Evolutionary conservation across 352 stramenopile species (phyloP).

Genomic region (Pythium aristosporum): DNA sequence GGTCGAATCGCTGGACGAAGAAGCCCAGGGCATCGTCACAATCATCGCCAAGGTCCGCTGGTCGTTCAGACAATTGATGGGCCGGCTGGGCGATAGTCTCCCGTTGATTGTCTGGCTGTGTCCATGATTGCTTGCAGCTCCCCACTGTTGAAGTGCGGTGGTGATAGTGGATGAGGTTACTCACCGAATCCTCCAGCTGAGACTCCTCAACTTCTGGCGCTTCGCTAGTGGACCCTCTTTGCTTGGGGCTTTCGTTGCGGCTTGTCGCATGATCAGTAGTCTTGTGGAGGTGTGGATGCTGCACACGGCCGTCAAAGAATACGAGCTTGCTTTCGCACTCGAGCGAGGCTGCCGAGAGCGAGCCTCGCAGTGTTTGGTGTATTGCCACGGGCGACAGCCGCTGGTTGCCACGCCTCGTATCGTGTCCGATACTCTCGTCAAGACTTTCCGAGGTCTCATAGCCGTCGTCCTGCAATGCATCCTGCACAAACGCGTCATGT

Average conservation of each 20-base stretch:
- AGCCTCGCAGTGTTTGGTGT: neutral
- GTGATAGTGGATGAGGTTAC: constrained; percentile 9
- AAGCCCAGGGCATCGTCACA: constrained; percentile 43
- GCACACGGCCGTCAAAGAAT: constrained; percentile 44
- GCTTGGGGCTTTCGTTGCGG: constrained; percentile 3
- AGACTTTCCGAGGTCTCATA: neutral
- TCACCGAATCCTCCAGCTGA: constrained; percentile 20
- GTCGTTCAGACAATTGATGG: neutral
- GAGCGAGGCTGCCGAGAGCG: constrained; percentile 26
- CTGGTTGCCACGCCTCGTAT: neutral
- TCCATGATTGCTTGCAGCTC: neutral
- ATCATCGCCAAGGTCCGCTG: neutral
- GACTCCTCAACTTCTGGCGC: neutral
- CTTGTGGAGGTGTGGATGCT: neutral
- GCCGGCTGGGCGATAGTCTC: neutral
- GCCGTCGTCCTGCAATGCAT: constrained; percentile 15
- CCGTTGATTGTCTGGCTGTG: neutral
- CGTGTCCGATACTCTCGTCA: neutral
- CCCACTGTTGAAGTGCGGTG: neutral
- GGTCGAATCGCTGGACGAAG: constrained; percentile 29
- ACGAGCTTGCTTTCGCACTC: constrained; percentile 58
- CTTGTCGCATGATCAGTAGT: neutral
- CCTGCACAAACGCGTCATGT: constrained; percentile 21
- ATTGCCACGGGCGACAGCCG: neutral
- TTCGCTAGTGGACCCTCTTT: neutral